These are phyloP conservation scores for Stentor coeruleus DNA, from an alignment of 73 alveolate species.

Conservation along the genomic window DNA sequence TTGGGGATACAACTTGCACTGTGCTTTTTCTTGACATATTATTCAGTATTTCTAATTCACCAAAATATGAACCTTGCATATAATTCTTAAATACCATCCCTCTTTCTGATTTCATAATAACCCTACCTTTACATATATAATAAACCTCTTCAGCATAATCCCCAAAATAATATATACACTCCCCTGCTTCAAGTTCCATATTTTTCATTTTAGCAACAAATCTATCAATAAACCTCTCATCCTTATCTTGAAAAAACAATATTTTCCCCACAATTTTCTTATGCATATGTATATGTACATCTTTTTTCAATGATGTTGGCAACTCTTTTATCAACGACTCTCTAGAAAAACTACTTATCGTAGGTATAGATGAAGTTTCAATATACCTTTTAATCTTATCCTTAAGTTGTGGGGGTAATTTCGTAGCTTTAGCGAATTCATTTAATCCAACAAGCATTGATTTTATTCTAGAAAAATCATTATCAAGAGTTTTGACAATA, in stretches of 20 bases:
- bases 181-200: not conserved
- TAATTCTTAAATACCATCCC: not conserved
- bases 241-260: constrained; percentile 30
- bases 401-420: not conserved
- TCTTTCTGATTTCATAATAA: not conserved
- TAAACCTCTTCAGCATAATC: constrained; percentile 30
- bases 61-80: constrained; percentile 33
- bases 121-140: constrained; percentile 29
- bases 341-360: not conserved
- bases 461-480: not conserved
- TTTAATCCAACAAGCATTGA: not conserved
- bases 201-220: constrained; percentile 21
- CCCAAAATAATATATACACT: constrained; percentile 7
- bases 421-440: constrained; percentile 29
- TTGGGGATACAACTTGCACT: not conserved
- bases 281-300: constrained; percentile 25
- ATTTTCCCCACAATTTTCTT: constrained; percentile 25
- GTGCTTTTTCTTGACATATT: constrained; percentile 3
- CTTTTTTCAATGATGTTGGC: constrained; percentile 24
- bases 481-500: constrained; percentile 30
- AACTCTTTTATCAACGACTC: constrained; percentile 22
- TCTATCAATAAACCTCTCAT: not conserved
- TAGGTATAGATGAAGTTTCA: not conserved
- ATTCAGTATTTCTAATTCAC: constrained; percentile 26
- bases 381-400: constrained; percentile 1